Conservation (phyloP, 306 rosid genomes). For the Cicer chorassanicum region DNA sequence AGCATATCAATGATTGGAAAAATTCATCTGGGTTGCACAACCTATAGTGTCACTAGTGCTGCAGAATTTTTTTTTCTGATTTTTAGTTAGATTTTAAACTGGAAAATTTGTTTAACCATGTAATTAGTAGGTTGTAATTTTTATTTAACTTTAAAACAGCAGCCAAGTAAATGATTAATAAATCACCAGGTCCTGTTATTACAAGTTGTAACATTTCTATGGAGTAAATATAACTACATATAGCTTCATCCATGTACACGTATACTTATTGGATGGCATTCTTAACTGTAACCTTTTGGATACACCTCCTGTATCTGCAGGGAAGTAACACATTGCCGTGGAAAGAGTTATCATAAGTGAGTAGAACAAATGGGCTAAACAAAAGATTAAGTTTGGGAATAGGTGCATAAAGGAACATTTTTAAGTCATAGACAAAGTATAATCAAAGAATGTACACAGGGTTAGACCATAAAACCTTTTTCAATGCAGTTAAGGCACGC, state of each 20-base stretch:
- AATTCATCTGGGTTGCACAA: too few species aligned
- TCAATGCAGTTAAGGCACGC: slow-evolving; percentile 29
- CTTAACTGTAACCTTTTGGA: not conserved
- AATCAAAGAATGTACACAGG: not conserved
- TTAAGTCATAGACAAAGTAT: not conserved
- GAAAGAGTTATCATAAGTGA: not conserved
- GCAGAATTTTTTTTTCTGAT: too few species aligned
- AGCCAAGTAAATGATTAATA: not conserved
- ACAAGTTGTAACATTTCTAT: not conserved
- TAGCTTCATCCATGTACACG: not conserved
- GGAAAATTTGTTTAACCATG: not conserved
- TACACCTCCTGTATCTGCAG: not conserved
- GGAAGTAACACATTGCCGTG: not conserved
- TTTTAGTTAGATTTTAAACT: not conserved
- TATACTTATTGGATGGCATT: not conserved
- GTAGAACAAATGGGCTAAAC: too few species aligned
- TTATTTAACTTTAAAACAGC: not conserved
- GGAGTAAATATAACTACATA: not conserved
- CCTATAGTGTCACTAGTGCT: too few species aligned
- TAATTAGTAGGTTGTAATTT: slow-evolving; percentile 1
- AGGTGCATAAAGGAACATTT: not conserved
- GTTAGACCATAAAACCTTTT: not conserved
- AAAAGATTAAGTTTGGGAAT: too few species aligned
- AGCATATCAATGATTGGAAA: too few species aligned
- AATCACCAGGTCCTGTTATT: not conserved